Evolutionary conservation across 1,139 yeast species (phyloP), one percentile per base, ranked within the genome.

Genomic region (Saccharomycopsis hybrid): DNA sequence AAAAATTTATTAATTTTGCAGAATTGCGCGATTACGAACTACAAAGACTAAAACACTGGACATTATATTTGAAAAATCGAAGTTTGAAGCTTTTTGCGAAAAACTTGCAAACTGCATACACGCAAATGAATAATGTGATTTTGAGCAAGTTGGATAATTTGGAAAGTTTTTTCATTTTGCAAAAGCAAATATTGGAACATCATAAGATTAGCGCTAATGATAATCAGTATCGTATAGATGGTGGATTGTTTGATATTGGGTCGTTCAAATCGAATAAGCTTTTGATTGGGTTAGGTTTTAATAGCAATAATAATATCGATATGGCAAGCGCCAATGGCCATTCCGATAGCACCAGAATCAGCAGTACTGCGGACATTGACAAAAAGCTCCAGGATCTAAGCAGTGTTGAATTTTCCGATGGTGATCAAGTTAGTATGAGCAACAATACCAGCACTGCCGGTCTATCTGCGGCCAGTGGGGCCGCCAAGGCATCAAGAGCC

Each of bases 151-250:
- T 69, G 50, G 58, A 60, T 4, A 66, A 61, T 44, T 54, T 67
- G 33, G 69, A 68, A 50, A 56, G 57, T 24, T 65, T 65, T 48
- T 58, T 68, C 28, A 39, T 54, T 5, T 60, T 60, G 41, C 70
- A 67, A 50, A 62, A 56, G 40, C 48, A 43, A 18, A 35, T 51
- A 9, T 35, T 49, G 27, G 49, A 44, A n/a, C 5, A 25, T 5
- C 24, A 30, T 13, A 31, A 32, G 36, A 11, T 24, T 8, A 28
- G 8, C 24, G 18, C 18, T 18, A 18, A 18, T 18, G 18, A 18
- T 18, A 18, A 18, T 18, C 18, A 18, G 18, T 18, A 18, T 18
- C 18, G 18, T 18, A 18, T 27, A 13, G 39, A 43, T 31, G 32
- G 30, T 13, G 46, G 44, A 24, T n/a, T 41, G 4, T 44, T 39